A percentile compares a stretch with the other conserved stretches of the same genome.
phyloP scores from a whole-genome alignment of 1,284 basidiomycete species.

The Entoloma clypeatum region DNA sequence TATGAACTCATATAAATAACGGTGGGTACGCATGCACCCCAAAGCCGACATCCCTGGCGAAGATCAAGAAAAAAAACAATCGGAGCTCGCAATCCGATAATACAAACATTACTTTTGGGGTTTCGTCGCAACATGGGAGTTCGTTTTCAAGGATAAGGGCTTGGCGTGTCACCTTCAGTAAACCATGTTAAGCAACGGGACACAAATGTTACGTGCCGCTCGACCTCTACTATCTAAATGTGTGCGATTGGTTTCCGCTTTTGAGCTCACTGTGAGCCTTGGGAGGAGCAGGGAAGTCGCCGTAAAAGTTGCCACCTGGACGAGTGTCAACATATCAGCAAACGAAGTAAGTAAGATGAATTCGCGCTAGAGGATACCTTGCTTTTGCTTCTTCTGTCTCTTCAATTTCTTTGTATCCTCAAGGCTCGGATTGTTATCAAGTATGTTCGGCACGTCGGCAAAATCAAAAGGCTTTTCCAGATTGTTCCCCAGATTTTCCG shows the following conservation, averaged over 20 bases:
- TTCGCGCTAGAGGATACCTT: conserved; percentile 18
- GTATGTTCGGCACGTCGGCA: conserved; percentile 64
- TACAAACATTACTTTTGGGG: no score
- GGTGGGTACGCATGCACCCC: no score
- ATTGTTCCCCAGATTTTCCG: conserved; percentile 9
- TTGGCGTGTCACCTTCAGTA: no score
- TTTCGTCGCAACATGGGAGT: no score
- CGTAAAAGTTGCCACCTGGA: conserved; percentile 42
- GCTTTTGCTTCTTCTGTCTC: conserved; percentile 47
- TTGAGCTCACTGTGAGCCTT: conserved; percentile 64
- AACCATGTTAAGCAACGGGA: neutral
- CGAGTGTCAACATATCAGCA: conserved; percentile 1
- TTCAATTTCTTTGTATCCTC: conserved; percentile 34
- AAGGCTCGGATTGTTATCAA: conserved; percentile 59
- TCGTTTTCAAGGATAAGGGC: no score
- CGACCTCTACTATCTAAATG: conserved; percentile 48
- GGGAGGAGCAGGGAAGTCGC: conserved; percentile 64
- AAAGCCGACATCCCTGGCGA: no score
- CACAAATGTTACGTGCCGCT: conserved; percentile 4
- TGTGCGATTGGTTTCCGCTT: conserved; percentile 67
- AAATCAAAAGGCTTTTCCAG: conserved; percentile 65
- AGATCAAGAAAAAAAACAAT: no score
- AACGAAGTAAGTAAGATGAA: neutral
- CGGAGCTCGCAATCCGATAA: no score
- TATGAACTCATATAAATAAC: no score